A percentile compares a stretch with the other conserved stretches of the same genome.
Conservation (phyloP, 1,284 basidiomycete species). For the Porogramme epimiltina region DNA sequence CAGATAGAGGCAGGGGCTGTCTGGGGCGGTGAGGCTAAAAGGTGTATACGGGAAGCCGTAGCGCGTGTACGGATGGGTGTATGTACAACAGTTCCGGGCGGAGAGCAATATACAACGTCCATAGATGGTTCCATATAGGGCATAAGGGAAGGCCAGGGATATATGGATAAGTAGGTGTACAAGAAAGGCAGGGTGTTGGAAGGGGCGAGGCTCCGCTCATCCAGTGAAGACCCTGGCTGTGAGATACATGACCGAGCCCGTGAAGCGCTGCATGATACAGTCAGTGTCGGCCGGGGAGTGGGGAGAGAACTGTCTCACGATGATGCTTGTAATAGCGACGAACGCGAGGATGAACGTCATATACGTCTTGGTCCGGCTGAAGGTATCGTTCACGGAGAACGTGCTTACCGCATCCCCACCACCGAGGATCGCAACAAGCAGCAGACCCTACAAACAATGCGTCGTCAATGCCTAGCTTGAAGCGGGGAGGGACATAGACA, state of each 20-base stretch:
- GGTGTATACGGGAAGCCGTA: too few relatives aligned
- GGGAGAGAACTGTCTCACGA: constrained; percentile 38
- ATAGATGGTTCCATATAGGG: neutral
- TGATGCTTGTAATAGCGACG: constrained; percentile 73
- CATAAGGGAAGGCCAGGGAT: neutral
- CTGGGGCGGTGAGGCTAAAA: too few relatives aligned
- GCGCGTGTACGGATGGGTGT: too few relatives aligned
- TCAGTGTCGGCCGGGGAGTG: constrained; percentile 5
- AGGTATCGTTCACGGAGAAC: constrained; percentile 55
- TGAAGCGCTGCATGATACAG: constrained; percentile 45
- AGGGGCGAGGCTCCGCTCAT: constrained; percentile 36
- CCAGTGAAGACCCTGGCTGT: constrained; percentile 63
- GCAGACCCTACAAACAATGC: constrained; percentile 56
- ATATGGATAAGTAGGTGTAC: too few relatives aligned
- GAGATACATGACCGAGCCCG: constrained; percentile 66
- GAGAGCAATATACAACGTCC: neutral
- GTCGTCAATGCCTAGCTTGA: neutral
- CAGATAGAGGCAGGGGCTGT: too few relatives aligned
- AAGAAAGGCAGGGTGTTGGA: too few relatives aligned
- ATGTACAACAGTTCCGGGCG: too few relatives aligned
- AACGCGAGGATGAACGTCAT: constrained; percentile 81
- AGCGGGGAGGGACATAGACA: constrained; percentile 23
- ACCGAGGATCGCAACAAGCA: constrained; percentile 76
- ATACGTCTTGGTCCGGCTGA: constrained; percentile 71
- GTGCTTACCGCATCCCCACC: constrained; percentile 63